A percentile compares a stretch with the other conserved stretches of the same genome.
phyloP scores from a whole-genome alignment of 345 rosid species.

The Eutrema heterophyllum region DNA sequence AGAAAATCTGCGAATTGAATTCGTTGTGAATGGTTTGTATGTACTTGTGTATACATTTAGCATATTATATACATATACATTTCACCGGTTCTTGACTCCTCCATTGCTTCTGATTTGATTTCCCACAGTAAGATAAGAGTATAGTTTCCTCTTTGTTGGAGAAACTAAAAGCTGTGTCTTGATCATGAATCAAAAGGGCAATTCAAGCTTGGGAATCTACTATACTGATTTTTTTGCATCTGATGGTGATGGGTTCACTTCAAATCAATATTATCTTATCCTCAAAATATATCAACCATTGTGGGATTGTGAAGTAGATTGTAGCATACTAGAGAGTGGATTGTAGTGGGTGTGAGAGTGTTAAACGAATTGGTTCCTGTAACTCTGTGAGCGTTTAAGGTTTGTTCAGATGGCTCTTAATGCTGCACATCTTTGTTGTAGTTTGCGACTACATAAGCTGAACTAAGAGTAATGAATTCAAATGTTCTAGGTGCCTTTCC shows the following conservation, averaged over 20 bases:
- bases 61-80: slow-evolving; percentile 8
- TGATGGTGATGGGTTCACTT: not conserved
- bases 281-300: not conserved
- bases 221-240: not conserved
- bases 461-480: not conserved
- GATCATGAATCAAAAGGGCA: not conserved
- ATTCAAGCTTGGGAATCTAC: not conserved
- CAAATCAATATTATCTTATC: not conserved
- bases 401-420: not conserved
- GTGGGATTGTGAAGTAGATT: not conserved
- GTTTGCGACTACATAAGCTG: not conserved
- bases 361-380: not conserved
- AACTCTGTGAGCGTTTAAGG: not conserved
- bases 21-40: slow-evolving; percentile 25
- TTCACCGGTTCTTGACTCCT: not conserved
- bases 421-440: not conserved
- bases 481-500: not conserved
- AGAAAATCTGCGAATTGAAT: not conserved
- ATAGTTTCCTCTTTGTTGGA: not conserved
- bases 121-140: not conserved
- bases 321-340: not conserved
- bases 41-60: slow-evolving; percentile 21
- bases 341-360: not conserved
- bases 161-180: not conserved
- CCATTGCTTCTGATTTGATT: slow-evolving; percentile 3